These are phyloP conservation scores for Carallia brachiata DNA, from an alignment of 345 rosid genomes.

Conservation along the genomic window DNA sequence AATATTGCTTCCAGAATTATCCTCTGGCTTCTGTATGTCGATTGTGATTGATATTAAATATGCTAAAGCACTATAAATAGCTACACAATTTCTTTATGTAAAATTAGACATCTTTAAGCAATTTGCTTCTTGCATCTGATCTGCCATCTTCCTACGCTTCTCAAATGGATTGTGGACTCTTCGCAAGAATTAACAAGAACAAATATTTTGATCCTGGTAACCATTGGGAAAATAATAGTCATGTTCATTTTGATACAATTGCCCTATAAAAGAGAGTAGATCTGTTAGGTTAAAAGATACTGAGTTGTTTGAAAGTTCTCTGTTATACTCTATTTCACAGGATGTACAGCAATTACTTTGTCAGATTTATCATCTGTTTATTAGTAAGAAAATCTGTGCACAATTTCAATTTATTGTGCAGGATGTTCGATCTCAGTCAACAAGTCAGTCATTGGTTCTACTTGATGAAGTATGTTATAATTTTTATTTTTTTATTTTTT, in stretches of 20 bases:
- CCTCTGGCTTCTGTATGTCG: background rate
- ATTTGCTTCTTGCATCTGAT: background rate
- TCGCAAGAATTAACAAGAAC: background rate
- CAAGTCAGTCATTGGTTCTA: conserved; percentile 74
- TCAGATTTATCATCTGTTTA: background rate
- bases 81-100: conserved; percentile 2
- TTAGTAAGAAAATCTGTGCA: background rate
- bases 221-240: background rate
- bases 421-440: conserved; percentile 74
- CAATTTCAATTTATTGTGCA: conserved; percentile 35
- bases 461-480: conserved; percentile 76
- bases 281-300: background rate
- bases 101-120: background rate
- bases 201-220: background rate
- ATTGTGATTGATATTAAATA: background rate
- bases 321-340: conserved; percentile 1
- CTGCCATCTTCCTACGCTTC: background rate
- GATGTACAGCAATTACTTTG: conserved; percentile 1
- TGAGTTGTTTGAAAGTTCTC: conserved; percentile 4
- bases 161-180: conserved; percentile 1
- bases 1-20: conserved; percentile 18
- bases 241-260: background rate
- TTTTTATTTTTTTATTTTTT: no score
- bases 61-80: background rate
- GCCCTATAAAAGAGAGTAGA: background rate